Evolutionary conservation across 1,284 basidiomycete species (phyloP).

Genomic region (Cutaneotrichosporon sp.): DNA sequence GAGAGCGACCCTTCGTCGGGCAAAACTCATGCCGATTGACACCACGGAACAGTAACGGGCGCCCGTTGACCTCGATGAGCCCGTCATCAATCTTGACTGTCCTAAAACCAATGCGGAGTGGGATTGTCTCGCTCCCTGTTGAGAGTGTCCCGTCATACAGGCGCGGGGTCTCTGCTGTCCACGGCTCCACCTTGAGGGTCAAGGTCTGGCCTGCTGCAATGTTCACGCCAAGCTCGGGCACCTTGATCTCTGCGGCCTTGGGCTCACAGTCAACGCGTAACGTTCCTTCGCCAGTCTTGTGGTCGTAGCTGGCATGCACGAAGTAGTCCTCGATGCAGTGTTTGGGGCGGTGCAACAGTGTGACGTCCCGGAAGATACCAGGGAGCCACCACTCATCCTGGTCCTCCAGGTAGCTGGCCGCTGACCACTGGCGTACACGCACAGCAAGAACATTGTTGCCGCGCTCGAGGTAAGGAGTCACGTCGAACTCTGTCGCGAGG

Average conservation of each 20-base stretch:
- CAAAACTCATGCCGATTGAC: constrained; percentile 29
- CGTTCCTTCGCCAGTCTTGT: constrained; percentile 14
- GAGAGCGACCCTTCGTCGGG: constrained; percentile 16
- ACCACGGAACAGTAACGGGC: constrained; percentile 20
- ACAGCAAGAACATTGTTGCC: constrained; percentile 11
- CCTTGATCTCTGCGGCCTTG: constrained; percentile 7
- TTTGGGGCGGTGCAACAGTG: constrained; percentile 20
- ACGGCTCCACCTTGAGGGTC: constrained; percentile 16
- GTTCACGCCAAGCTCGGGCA: constrained; percentile 23
- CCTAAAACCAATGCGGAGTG: constrained; percentile 22
- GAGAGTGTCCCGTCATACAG: constrained; percentile 16
- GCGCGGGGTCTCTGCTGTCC: constrained; percentile 23
- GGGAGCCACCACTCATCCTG: constrained; percentile 33
- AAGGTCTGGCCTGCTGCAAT: constrained; percentile 13
- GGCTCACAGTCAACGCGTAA: constrained; percentile 22
- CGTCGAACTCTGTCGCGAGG: constrained; percentile 23
- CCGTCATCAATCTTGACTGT: constrained; percentile 18
- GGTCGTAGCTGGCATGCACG: constrained; percentile 22
- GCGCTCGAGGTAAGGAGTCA: neutral
- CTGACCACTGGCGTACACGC: constrained; percentile 23
- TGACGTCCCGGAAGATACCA: constrained; percentile 27
- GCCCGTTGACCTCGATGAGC: constrained; percentile 25
- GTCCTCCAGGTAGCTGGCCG: constrained; percentile 22
- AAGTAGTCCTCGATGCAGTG: constrained; percentile 19
- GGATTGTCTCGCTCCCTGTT: constrained; percentile 12